Conservation (phyloP, 768 basidiomycete genomes). For the Boletus subcaerulescens region DNA sequence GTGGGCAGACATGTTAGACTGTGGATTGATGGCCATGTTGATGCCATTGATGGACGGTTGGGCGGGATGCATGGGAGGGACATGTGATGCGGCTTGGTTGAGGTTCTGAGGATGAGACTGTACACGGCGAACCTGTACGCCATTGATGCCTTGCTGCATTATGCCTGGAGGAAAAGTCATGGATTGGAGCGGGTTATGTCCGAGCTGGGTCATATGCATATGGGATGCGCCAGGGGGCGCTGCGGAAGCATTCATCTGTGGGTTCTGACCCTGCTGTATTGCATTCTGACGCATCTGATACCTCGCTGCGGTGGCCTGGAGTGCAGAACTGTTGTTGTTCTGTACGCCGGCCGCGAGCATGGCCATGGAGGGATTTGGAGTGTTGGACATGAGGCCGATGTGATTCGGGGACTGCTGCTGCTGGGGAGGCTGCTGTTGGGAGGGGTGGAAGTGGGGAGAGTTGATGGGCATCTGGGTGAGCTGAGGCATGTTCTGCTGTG, state of each 20-base stretch:
- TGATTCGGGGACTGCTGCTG: slow-evolving; percentile 34
- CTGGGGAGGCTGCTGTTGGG: slow-evolving; percentile 37
- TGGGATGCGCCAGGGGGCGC: slow-evolving; percentile 27
- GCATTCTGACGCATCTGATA: slow-evolving; percentile 36
- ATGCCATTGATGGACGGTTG: slow-evolving; percentile 36
- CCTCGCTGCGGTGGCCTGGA: slow-evolving; percentile 23
- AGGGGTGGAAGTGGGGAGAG: slow-evolving; percentile 35
- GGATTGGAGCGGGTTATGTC: slow-evolving; percentile 38
- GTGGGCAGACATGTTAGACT: slow-evolving; percentile 39
- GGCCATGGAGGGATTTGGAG: slow-evolving; percentile 36
- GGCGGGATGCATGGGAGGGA: slow-evolving; percentile 34
- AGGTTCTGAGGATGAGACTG: slow-evolving; percentile 53
- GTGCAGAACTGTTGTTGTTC: slow-evolving; percentile 19
- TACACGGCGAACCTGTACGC: slow-evolving; percentile 47
- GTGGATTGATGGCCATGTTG: slow-evolving; percentile 46
- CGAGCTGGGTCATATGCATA: slow-evolving; percentile 30
- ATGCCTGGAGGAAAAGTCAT: slow-evolving; percentile 43
- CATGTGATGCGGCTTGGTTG: slow-evolving; percentile 37
- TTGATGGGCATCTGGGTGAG: slow-evolving; percentile 37
- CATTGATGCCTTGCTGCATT: slow-evolving; percentile 39
- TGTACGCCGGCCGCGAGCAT: slow-evolving; percentile 36
- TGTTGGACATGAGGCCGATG: slow-evolving; percentile 36
- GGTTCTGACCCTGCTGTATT: slow-evolving; percentile 38
- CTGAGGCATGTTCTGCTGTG: slow-evolving; percentile 39
- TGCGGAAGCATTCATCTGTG: slow-evolving; percentile 33